Evolutionary conservation across 306 rosid genomes (phyloP).

Genomic region (Prunus dulcis): DNA sequence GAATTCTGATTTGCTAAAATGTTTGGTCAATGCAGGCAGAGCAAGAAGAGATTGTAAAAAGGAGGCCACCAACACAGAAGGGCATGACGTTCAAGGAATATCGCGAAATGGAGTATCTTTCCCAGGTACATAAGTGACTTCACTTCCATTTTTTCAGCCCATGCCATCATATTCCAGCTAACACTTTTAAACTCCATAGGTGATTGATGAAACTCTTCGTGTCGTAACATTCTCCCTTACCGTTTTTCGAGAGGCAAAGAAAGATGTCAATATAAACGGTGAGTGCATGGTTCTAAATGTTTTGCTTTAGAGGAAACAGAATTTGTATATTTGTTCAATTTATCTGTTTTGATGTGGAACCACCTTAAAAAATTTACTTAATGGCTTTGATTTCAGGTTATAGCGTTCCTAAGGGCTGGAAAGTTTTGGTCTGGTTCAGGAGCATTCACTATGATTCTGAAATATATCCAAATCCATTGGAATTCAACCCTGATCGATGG

Average conservation of each 20-base stretch:
- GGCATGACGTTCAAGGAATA: constrained; percentile 65
- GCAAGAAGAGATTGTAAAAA: constrained; percentile 64
- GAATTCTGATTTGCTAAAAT: too few species aligned
- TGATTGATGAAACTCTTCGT: constrained; percentile 85
- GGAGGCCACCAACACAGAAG: constrained; percentile 62
- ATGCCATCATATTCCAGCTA: not conserved
- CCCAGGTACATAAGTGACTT: constrained; percentile 41
- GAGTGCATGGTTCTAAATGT: constrained; percentile 10
- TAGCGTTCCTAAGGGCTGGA: constrained; percentile 84
- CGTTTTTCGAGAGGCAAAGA: constrained; percentile 80
- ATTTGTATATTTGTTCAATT: too few species aligned
- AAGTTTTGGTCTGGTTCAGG: constrained; percentile 80
- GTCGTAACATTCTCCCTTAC: constrained; percentile 67
- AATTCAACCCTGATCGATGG: constrained; percentile 84
- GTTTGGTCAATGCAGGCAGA: constrained; percentile 43
- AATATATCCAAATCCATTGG: constrained; percentile 68
- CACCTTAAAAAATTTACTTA: not conserved
- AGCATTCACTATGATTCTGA: constrained; percentile 81
- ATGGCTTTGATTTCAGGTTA: constrained; percentile 51
- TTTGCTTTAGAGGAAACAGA: too few species aligned
- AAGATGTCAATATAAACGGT: constrained; percentile 66
- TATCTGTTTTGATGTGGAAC: too few species aligned
- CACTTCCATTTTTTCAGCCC: not conserved
- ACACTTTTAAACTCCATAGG: constrained; percentile 30
- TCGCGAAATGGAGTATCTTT: constrained; percentile 75